Conservation (phyloP, 2,329 filamentous ascomycete species). For the Pseudocercospora vitis region DNA sequence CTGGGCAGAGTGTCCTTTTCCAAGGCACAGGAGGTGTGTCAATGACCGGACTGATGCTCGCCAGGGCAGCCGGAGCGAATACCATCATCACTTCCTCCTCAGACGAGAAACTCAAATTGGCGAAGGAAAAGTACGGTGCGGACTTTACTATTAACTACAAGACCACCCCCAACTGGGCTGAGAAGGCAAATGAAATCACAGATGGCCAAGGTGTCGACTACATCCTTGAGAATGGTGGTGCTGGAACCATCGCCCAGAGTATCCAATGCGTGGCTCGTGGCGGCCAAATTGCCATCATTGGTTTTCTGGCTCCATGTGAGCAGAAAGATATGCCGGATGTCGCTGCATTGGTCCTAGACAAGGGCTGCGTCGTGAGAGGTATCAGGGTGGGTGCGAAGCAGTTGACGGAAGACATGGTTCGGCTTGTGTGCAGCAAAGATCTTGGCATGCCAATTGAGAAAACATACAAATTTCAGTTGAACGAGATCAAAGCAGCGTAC, state of each 20-base stretch:
- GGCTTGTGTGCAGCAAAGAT: slow-evolving; percentile 41
- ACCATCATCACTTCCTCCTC: slow-evolving; percentile 61
- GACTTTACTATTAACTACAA: slow-evolving; percentile 61
- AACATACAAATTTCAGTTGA: slow-evolving; percentile 40
- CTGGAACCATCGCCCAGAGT: slow-evolving; percentile 19
- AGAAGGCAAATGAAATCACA: slow-evolving; percentile 51
- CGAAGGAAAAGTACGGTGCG: slow-evolving; percentile 57
- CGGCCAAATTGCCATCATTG: slow-evolving; percentile 29
- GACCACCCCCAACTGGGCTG: slow-evolving; percentile 57
- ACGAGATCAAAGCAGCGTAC: slow-evolving; percentile 34
- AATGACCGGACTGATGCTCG: slow-evolving; percentile 36
- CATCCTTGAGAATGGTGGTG: slow-evolving; percentile 51
- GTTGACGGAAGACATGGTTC: slow-evolving; percentile 44
- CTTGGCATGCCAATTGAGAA: slow-evolving; percentile 40
- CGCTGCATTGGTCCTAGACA: slow-evolving; percentile 15
- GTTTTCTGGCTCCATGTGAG: slow-evolving; percentile 14
- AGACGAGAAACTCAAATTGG: slow-evolving; percentile 53
- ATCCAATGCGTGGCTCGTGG: slow-evolving; percentile 33
- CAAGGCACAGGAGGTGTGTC: slow-evolving; percentile 47
- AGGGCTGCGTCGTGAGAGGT: slow-evolving; percentile 15
- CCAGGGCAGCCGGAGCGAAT: slow-evolving; percentile 34
- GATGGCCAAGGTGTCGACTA: slow-evolving; percentile 44
- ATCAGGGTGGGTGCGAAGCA: slow-evolving; percentile 43
- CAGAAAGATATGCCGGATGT: slow-evolving; percentile 25
- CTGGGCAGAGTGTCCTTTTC: slow-evolving; percentile 28